These are phyloP conservation scores for Spongiforma sp. DNA, from an alignment of 1,284 basidiomycete species.

Conservation along the genomic window DNA sequence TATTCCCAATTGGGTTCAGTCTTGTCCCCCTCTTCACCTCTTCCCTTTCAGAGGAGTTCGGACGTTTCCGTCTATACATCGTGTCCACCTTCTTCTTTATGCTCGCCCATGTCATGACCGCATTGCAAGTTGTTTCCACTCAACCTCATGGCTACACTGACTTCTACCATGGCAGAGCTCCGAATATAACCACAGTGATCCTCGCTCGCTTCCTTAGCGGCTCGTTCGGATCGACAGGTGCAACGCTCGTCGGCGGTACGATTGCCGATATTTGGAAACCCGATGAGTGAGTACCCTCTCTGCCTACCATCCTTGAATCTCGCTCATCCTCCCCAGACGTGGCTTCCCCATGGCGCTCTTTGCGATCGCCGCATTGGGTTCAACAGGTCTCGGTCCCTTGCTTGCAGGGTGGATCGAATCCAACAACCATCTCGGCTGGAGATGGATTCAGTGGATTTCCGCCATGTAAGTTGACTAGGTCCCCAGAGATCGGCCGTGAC, in stretches of 20 bases:
- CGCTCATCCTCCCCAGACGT: slow-evolving; percentile 44
- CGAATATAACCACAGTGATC: slow-evolving; percentile 38
- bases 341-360: slow-evolving; percentile 66
- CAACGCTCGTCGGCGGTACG: slow-evolving; percentile 68
- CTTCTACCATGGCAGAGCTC: slow-evolving; percentile 23
- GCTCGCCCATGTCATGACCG: slow-evolving; percentile 44
- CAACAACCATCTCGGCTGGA: slow-evolving; percentile 55
- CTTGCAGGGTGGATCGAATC: slow-evolving; percentile 63
- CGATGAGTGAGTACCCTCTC: slow-evolving; percentile 27
- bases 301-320: background rate
- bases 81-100: slow-evolving; percentile 44
- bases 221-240: slow-evolving; percentile 55
- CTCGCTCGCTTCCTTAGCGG: slow-evolving; percentile 35
- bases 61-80: slow-evolving; percentile 52
- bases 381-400: slow-evolving; percentile 59
- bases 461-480: slow-evolving; percentile 44
- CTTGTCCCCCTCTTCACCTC: slow-evolving; percentile 54
- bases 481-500: background rate
- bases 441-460: slow-evolving; percentile 77
- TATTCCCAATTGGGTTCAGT: slow-evolving; percentile 54
- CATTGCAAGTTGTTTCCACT: slow-evolving; percentile 39
- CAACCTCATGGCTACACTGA: slow-evolving; percentile 11
- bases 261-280: slow-evolving; percentile 54
- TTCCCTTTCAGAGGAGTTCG: slow-evolving; percentile 58
- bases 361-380: slow-evolving; percentile 50